Percentiles rank a stretch among this genome's conserved stretches.
Evolutionary conservation across 1,284 basidiomycete genomes (phyloP).

Genomic region (Afroboletus lepidellus): DNA sequence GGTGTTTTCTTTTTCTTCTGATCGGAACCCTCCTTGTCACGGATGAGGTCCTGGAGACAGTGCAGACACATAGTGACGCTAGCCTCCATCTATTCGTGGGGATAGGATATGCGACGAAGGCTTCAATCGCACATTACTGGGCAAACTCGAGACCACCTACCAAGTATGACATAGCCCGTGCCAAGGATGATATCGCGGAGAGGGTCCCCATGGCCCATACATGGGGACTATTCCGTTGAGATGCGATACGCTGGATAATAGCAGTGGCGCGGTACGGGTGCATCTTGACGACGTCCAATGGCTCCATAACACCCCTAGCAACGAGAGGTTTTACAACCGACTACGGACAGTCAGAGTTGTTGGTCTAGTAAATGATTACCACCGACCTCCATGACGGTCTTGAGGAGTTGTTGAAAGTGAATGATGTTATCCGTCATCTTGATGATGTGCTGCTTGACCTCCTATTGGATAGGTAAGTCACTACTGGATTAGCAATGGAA

Average conservation of each 20-base stretch:
- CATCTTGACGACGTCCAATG: slow-evolving; percentile 36
- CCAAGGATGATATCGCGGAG: slow-evolving; percentile 52
- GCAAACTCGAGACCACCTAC: slow-evolving; percentile 42
- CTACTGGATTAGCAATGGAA: neutral
- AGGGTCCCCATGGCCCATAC: slow-evolving; percentile 45
- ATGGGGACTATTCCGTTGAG: slow-evolving; percentile 43
- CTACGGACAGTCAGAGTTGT: slow-evolving; percentile 30
- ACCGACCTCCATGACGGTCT: slow-evolving; percentile 71
- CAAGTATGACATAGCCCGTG: slow-evolving; percentile 79
- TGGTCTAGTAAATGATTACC: neutral
- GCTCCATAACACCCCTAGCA: slow-evolving; percentile 30
- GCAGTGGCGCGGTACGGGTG: slow-evolving; percentile 36
- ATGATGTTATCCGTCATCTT: slow-evolving; percentile 60
- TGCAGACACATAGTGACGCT: slow-evolving; percentile 79
- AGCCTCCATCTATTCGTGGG: slow-evolving; percentile 65
- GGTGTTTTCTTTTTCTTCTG: slow-evolving; percentile 40
- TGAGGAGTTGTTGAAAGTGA: slow-evolving; percentile 56
- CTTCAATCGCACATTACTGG: slow-evolving; percentile 2
- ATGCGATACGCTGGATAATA: slow-evolving; percentile 54
- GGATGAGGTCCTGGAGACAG: slow-evolving; percentile 47
- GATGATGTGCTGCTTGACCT: slow-evolving; percentile 70
- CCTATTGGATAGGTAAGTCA: slow-evolving; percentile 42
- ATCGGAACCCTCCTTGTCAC: slow-evolving; percentile 38
- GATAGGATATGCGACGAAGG: neutral
- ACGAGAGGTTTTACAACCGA: slow-evolving; percentile 39